Base-by-base conservation (phyloP, 306 rosid species). In the Canavalia gladiata region DNA sequence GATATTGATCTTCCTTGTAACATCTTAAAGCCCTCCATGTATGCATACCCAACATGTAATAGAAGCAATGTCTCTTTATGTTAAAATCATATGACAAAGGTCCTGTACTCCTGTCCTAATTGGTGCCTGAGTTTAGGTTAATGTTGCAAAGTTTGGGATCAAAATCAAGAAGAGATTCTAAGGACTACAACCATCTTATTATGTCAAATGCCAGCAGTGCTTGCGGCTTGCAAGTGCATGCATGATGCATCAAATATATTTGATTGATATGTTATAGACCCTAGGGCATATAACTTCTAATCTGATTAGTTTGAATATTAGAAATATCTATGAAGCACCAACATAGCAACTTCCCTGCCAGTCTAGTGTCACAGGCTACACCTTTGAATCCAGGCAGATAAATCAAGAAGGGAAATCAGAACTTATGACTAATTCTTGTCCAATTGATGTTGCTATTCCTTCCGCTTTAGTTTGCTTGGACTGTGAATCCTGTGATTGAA, bases 221-320 rank as follows among this genome's bases (percentile, higher is more conserved):
- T 39, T 66, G 39, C 1, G n/a, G 4, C 25, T 54, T 33, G 59
- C 39, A 45, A 33, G 56, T 29, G 25, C 18, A 49, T 50, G 66
- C 66, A 49, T 29, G 25, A 18, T 18, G 25, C 25, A 18, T 18
- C 35, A 11, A 47, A 29, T 68, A 49, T 76, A 10, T 35, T 13
- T 55, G 29, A 31, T 83, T 76, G 43, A 50, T 77, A 30, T 33
- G 18, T 70, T 52, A 37, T 33, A 55, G 8, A 35, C 65, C 30
- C 33, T 25, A 18, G 43, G 64, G 72, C 65, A 4, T 72, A 29
- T 81, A 43, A 8, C 59, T 54, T 54, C 4, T 25, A 33, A 55
- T 74, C 8, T 55, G 6, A 51, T 58, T 37, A 58, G 67, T 50
- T 39, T n/a, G 74, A 69, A 60, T 69, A n/a, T 52, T 60, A 73